A percentile compares a stretch with the other conserved stretches of the same genome.
These are phyloP conservation scores for Pigoraptor vietnamica DNA, from an alignment of 78 protist species.

Conservation along the genomic window DNA sequence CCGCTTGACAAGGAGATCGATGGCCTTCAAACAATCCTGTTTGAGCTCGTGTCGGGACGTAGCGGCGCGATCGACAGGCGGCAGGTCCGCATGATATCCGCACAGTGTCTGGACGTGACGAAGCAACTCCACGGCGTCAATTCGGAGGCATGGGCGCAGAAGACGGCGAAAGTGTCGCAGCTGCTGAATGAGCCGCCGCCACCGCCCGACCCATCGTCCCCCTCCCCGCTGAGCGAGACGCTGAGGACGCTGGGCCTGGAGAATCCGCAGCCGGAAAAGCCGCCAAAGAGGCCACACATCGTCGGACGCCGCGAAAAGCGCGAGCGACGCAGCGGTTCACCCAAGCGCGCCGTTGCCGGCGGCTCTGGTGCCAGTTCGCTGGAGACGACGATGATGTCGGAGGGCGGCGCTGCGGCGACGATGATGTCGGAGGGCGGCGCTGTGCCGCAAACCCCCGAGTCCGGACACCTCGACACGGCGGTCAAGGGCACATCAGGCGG, in stretches of 20 bases:
- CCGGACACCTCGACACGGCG: no score
- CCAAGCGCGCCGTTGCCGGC: no score
- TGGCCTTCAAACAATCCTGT: neutral
- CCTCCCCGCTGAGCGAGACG: neutral
- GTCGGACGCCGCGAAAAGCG: no score
- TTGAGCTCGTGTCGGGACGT: neutral
- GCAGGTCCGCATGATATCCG: neutral
- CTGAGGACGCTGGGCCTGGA: neutral
- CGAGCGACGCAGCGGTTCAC: no score
- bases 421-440: no score
- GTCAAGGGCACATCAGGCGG: no score
- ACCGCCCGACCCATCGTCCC: neutral
- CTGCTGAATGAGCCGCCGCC: neutral
- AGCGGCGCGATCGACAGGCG: neutral
- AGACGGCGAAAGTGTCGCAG: neutral
- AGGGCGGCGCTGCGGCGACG: no score
- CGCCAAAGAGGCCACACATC: no score
- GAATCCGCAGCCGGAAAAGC: neutral
- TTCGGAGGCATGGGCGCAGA: neutral
- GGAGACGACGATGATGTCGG: no score
- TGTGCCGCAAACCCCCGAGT: no score
- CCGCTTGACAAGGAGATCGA: no score
- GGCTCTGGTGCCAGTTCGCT: no score
- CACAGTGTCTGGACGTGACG: neutral
- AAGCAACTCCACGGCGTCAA: neutral